These are phyloP conservation scores for Fusarium lateritium DNA, from an alignment of 2,329 filamentous ascomycete genomes.

Conservation along the genomic window DNA sequence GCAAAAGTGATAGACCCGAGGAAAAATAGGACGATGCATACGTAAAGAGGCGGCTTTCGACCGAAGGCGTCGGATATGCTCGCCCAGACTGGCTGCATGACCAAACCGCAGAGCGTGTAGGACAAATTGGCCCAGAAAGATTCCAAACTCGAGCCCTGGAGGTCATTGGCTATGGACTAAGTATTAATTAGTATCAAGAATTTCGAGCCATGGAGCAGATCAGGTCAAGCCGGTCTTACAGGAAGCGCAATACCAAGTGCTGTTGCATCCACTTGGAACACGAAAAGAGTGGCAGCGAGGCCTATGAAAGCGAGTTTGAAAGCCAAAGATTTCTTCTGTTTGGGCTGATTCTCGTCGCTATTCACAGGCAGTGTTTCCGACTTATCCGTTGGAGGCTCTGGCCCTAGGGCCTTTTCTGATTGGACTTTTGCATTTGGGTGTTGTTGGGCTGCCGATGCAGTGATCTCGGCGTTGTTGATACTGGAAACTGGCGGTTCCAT, in stretches of 20 bases:
- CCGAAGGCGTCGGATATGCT: slow-evolving; percentile 29
- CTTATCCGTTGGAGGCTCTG: background rate
- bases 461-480: background rate
- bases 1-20: slow-evolving; percentile 16
- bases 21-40: slow-evolving; percentile 16
- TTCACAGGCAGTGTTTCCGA: background rate
- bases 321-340: slow-evolving; percentile 15
- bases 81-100: slow-evolving; percentile 26
- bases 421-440: background rate
- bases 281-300: slow-evolving; percentile 14
- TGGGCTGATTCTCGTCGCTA: background rate
- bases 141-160: slow-evolving; percentile 20
- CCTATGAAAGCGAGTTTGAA: slow-evolving; percentile 22
- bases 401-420: background rate
- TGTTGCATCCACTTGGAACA: slow-evolving; percentile 25
- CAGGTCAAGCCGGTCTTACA: background rate
- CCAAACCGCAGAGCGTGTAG: slow-evolving; percentile 22
- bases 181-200: background rate
- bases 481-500: background rate
- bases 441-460: background rate
- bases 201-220: too few species aligned
- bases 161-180: slow-evolving; percentile 26
- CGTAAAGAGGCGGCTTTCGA: slow-evolving; percentile 19
- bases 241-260: slow-evolving; percentile 26
- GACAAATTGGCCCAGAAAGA: slow-evolving; percentile 25